Evolutionary conservation across 2,329 filamentous ascomycete species (phyloP), one percentile per base, ranked within the genome.

Genomic region (Microascus cirrosus): DNA sequence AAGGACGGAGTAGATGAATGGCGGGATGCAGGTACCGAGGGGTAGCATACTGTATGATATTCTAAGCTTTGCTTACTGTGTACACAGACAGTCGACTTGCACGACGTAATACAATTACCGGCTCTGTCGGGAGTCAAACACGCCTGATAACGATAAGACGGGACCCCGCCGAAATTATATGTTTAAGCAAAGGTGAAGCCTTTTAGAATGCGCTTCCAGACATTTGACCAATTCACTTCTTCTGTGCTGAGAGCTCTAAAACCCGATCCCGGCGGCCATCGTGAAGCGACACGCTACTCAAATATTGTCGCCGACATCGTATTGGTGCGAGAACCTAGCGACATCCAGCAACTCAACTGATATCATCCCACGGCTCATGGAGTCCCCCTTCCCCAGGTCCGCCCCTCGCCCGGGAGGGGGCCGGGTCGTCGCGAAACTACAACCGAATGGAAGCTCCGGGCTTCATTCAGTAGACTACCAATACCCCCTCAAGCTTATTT

Each of bases 401-500:
- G 80, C 86, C 45, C 88, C 89, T 25, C 77, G 79, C 57, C 83
- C 92, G 24, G 94, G 94, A 59, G 79, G 89, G 67, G 94, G 94
- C 60, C 80, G 78, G 62, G 87, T 96, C 63, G 78, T 90, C 57
- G 83, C 90, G 59, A 82, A 82, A 22, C 74, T 89, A 6, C 78
- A 92, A 11, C 89, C 92, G 39, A 85, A 86, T 35, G 79, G 81
- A 28, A 81, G 81, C 54, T 89, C 89, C 15, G 84, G 85, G 53
- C 79, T 96, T 34, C 83, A 86, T 60, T 82, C 79, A 35, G 82
- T 96, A 63, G 86, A 85, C 39, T 97, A 95, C 69, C 90, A 95
- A 69, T 99, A 97, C 67, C 94, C 94, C 1, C 79, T 99, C 53
- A 99, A 99, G 71, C 81, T 99, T 59, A 89, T 99, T 61, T 87